Evolutionary conservation across 805 yeast genomes (phyloP), one percentile per base, ranked within the genome.

Genomic region (Metschnikowia kofuensis): DNA sequence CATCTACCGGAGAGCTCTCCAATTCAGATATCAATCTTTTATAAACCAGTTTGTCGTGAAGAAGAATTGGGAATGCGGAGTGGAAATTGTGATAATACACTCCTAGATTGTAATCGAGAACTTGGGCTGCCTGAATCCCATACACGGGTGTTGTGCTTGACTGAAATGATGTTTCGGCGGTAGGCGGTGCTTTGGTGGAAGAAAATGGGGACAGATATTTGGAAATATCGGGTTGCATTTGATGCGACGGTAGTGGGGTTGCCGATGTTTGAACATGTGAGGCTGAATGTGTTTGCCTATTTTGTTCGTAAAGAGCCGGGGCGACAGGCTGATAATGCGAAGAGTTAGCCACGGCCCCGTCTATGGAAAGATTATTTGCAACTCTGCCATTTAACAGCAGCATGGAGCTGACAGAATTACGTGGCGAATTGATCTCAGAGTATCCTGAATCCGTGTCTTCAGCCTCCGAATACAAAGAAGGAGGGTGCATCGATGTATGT

Each of bases 61-160:
- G 76, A 27, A 80, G 61, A 3, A 79, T 61, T 7, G 83, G 82
- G 52, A 76, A 74, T 40, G 65, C 69, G 1, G 51, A 47, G 54
- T 79, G 83, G 55, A 75, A 68, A 38, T 65, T 70, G 7, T 65
- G 38, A 54, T 76, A 79, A 56, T 79, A 79, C 5, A 65, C 47
- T n/a, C 42, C 39, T 30, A 55, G 45, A 38, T 55, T 52, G 42
- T 42, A 14, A 12, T 45, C 32, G 30, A 45, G 36, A 11, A 15
- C 8, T 12, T 40, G 32, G 9, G 27, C 13, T 21, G 28, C 21
- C 16, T 21, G n/a, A 11, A 13, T 12, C 26, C 38, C 38, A 34
- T 12, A 12, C 34, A 34, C 5, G 16, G 35, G 32, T n/a, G 15
- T 35, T 8, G 15, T 32, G 15, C 11, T 21, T 38, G 14, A 15